Conservation (phyloP, 345 rosid species). For the Acer negundo region DNA sequence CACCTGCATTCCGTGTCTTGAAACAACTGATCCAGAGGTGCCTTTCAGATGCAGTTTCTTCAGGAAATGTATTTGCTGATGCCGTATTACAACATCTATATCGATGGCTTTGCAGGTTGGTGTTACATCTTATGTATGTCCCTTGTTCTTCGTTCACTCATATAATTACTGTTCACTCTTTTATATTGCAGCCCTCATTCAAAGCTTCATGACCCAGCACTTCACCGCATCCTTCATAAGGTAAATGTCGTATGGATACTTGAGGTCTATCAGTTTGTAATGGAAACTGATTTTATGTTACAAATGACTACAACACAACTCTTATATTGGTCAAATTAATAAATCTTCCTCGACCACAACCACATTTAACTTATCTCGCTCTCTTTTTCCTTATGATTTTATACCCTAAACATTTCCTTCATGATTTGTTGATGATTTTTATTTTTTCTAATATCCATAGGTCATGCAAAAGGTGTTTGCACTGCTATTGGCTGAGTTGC, state of each 20-base stretch:
- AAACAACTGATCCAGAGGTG: conserved; percentile 89
- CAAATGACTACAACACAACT: neutral
- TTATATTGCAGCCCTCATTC: conserved; percentile 73
- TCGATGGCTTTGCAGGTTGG: conserved; percentile 95
- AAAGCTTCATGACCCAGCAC: conserved; percentile 96
- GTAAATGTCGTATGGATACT: conserved; percentile 35
- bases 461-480: conserved; percentile 99
- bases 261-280: neutral
- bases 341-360: neutral
- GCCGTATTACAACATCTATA: conserved; percentile 88
- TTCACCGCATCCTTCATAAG: conserved; percentile 91
- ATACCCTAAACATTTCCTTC: neutral
- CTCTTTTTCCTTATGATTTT: neutral
- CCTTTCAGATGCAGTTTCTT: conserved; percentile 78
- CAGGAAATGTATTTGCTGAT: conserved; percentile 89
- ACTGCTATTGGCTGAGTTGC: conserved; percentile 82
- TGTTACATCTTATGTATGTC: conserved; percentile 8
- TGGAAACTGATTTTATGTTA: neutral
- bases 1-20: conserved; percentile 78
- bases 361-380: neutral
- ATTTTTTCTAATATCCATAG: conserved; percentile 32
- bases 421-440: conserved; percentile 17
- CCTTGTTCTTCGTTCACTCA: conserved; percentile 27
- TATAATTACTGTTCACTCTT: conserved; percentile 24
- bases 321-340: neutral